Percentiles rank a stretch among this genome's conserved stretches.
Evolutionary conservation across 176 grass and related monocot genomes (phyloP).

Genomic region (Eragrostis curvula): DNA sequence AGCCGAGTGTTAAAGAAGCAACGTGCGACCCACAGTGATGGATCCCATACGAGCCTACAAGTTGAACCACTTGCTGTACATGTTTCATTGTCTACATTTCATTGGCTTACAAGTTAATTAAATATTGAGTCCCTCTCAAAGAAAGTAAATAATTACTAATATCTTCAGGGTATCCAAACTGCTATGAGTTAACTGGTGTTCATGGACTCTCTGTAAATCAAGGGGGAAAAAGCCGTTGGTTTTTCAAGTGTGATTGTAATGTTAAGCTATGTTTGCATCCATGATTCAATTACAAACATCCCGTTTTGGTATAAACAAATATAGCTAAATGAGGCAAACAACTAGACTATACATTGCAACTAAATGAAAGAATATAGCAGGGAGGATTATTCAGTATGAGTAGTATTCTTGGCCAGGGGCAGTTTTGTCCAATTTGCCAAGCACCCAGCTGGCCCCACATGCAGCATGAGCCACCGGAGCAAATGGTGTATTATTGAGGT

Average conservation of each 20-base stretch:
- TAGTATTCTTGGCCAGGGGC: background rate
- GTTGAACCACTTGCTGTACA: slow-evolving; percentile 19
- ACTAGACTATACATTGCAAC: no score
- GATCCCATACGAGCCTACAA: background rate
- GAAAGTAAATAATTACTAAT: background rate
- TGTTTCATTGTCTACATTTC: slow-evolving; percentile 25
- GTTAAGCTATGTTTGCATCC: background rate
- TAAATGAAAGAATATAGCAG: no score
- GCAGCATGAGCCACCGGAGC: background rate
- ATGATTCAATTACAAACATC: background rate
- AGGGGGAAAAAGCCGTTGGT: background rate
- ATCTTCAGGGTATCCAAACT: background rate
- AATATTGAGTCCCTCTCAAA: background rate
- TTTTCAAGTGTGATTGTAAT: background rate
- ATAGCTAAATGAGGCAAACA: background rate
- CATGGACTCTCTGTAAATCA: background rate
- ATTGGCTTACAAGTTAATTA: slow-evolving; percentile 38
- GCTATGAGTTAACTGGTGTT: background rate
- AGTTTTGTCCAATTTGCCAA: background rate
- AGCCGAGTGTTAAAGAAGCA: slow-evolving; percentile 8
- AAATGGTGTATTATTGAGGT: slow-evolving; percentile 22
- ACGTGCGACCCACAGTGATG: slow-evolving; percentile 3
- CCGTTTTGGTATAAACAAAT: background rate
- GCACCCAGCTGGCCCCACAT: background rate
- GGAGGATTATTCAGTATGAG: background rate